Conservation (phyloP, 2,329 filamentous ascomycete genomes). For the Phaeosphaeria sp. region DNA sequence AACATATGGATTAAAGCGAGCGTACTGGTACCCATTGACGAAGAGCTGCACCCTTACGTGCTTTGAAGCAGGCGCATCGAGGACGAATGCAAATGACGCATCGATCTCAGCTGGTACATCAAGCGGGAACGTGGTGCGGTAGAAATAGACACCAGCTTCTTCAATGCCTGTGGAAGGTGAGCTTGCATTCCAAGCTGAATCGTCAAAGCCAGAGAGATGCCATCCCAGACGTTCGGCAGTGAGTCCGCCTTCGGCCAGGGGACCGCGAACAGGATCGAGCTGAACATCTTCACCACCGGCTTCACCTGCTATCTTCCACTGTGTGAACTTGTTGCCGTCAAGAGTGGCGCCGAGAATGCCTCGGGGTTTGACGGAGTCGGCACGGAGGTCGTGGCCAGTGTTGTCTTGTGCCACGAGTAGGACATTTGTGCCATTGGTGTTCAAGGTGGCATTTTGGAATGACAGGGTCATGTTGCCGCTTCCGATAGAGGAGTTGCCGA, state of each 20-base stretch:
- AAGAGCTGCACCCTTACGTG: conserved; percentile 63
- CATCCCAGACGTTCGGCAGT: conserved; percentile 65
- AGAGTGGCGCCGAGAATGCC: conserved; percentile 63
- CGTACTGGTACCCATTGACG: conserved; percentile 71
- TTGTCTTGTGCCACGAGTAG: conserved; percentile 66
- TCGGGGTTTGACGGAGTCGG: conserved; percentile 56
- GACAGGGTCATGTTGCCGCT: conserved; percentile 53
- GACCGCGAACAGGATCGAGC: conserved; percentile 63
- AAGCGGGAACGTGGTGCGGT: conserved; percentile 61
- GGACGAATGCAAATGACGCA: conserved; percentile 62
- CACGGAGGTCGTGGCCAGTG: conserved; percentile 64
- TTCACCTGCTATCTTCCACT: conserved; percentile 65
- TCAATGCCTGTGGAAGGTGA: conserved; percentile 52
- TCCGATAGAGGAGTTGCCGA: conserved; percentile 55
- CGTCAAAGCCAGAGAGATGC: conserved; percentile 64
- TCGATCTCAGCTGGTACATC: conserved; percentile 60
- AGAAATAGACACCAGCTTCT: conserved; percentile 62
- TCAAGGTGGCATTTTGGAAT: conserved; percentile 59
- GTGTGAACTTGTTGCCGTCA: conserved; percentile 53
- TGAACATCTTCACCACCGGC: conserved; percentile 58
- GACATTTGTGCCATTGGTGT: conserved; percentile 50
- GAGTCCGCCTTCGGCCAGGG: conserved; percentile 65
- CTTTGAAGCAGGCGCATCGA: conserved; percentile 54
- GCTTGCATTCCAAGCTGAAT: conserved; percentile 51
- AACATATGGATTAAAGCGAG: conserved; percentile 65